Conservation (phyloP, 352 stramenopile species). For the Pseudoperonospora humuli region DNA sequence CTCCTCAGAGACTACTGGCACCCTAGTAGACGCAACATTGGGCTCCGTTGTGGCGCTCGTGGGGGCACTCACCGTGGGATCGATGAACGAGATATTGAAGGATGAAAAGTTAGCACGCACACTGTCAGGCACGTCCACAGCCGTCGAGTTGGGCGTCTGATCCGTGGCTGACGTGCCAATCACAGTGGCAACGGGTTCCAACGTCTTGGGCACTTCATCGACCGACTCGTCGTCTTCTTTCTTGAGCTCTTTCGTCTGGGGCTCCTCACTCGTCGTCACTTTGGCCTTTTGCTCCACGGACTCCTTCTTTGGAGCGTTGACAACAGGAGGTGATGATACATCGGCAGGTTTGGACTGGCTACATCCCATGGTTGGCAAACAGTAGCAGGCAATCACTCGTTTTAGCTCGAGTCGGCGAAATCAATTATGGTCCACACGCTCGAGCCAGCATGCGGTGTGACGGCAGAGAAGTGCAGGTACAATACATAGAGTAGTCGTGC, state of each 20-base stretch:
- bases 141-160: constrained; percentile 9
- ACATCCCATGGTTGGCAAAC: constrained; percentile 24
- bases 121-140: constrained; percentile 33
- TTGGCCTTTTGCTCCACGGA: background rate
- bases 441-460: constrained; percentile 4
- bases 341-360: constrained; percentile 31
- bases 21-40: constrained; percentile 17
- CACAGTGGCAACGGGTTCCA: constrained; percentile 13
- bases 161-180: constrained; percentile 10
- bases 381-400: background rate
- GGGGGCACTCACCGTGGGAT: constrained; percentile 31
- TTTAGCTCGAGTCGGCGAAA: constrained; percentile 7
- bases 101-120: constrained; percentile 45
- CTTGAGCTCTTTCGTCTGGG: constrained; percentile 1
- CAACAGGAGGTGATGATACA: constrained; percentile 5
- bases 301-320: constrained; percentile 7
- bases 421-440: constrained; percentile 7
- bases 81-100: constrained; percentile 51
- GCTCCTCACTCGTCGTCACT: constrained; percentile 1
- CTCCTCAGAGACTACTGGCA: constrained; percentile 3
- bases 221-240: constrained; percentile 13
- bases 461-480: constrained; percentile 8
- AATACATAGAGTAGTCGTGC: no score
- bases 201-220: constrained; percentile 20
- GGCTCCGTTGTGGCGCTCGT: constrained; percentile 25